Evolutionary conservation across 371 early-diverging fungal genomes (phyloP), one percentile per base, ranked within the genome.

Genomic region (Mortierella sp.): DNA sequence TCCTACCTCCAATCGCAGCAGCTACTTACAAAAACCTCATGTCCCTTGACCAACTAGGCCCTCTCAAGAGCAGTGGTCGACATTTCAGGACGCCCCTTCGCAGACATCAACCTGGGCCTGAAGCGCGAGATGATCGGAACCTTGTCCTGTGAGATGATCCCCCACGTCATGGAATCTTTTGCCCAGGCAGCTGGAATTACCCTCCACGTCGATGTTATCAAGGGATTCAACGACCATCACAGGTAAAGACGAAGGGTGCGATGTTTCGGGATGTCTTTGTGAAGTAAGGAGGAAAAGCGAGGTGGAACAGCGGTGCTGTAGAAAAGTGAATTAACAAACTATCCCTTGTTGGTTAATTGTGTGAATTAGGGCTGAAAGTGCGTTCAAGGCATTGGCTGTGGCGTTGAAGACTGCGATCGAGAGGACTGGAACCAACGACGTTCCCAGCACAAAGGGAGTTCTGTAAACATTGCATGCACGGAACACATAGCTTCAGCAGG

Each of bases 311-410:
- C n/a, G n/a, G n/a, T n/a, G n/a, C n/a, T n/a, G n/a, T 40, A 40
- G 43, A 40, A 40, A 40, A 40, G 6, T 40, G 43, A 40, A 6
- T 6, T 40, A 40, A 40, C 43, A 40, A 40, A 6, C 2, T 40
- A 6, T 46, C 31, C 21, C 24, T 50, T 51, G 4, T 31, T 16
- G 13, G 9, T 50, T 14, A 50, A 48, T n/a, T 37, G 24, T 40
- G 50, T 48, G 16, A 14, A 26, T 31, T 88, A 97, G 97, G 64
- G 93, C 98, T 37, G 99, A 98, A 88, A 91, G 97, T 40, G 96
- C 99, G 5, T 99, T 99, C 92, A 99, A 99, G 88, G 97, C 98
- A 0, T 89, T 97, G 64, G 99, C 98, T n/a, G 93, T 98, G 26
- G 99, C 99, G 16, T 82, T 99, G 50, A 88, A 96, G 51, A 94